A percentile compares a stretch with the other conserved stretches of the same genome.
Conservation (phyloP, 2,329 filamentous ascomycete species). For the Mycosphaerella sp. region DNA sequence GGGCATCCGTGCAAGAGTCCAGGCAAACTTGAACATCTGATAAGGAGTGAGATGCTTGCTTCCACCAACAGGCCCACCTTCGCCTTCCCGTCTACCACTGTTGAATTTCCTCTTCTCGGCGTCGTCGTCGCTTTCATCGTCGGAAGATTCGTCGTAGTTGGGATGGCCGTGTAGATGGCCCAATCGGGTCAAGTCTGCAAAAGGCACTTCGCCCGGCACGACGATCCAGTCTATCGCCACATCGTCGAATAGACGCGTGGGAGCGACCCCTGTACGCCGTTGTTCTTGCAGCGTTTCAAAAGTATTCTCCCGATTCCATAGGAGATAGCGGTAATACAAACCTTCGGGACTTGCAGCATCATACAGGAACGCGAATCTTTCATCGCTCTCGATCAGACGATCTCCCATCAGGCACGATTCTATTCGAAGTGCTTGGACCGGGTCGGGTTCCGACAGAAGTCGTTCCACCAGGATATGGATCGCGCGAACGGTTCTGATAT, state of each 20-base stretch:
- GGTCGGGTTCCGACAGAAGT: constrained; percentile 56
- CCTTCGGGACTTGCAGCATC: constrained; percentile 71
- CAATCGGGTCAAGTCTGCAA: constrained; percentile 53
- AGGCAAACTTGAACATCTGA: constrained; percentile 75
- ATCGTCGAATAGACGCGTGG: constrained; percentile 57
- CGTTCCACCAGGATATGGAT: constrained; percentile 85
- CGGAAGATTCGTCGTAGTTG: constrained; percentile 79
- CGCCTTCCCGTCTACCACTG: constrained; percentile 34
- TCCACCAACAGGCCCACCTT: constrained; percentile 32
- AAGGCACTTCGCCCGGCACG: constrained; percentile 66
- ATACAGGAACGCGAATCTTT: constrained; percentile 93
- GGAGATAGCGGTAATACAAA: constrained; percentile 85
- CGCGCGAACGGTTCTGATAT: constrained; percentile 70
- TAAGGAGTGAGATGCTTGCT: constrained; percentile 68
- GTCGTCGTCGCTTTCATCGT: constrained; percentile 67
- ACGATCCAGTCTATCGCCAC: constrained; percentile 69
- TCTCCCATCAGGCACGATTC: constrained; percentile 88
- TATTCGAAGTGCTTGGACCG: constrained; percentile 62
- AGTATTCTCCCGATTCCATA: constrained; percentile 56
- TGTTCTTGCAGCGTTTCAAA: constrained; percentile 39
- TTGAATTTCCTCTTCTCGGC: constrained; percentile 43
- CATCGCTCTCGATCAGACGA: constrained; percentile 73
- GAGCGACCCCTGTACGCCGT: constrained; percentile 34
- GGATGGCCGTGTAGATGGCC: constrained; percentile 76
- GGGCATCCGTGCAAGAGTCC: constrained; percentile 76